A percentile compares a stretch with the other conserved stretches of the same genome.
Evolutionary conservation across 768 basidiomycete genomes (phyloP).

Genomic region (Boletus vinaceobasis): DNA sequence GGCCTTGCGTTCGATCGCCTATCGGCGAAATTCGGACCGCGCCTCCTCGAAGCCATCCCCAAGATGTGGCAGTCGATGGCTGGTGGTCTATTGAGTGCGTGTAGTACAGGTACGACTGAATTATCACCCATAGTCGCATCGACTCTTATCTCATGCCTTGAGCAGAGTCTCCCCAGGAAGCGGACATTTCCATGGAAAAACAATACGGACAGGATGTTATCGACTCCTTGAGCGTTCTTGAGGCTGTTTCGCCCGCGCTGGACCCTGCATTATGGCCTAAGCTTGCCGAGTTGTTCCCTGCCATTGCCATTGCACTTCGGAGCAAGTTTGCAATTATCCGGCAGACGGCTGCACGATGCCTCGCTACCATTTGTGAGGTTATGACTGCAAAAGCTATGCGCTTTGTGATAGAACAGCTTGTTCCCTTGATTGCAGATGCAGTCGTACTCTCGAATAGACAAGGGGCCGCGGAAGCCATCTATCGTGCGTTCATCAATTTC

Average conservation of each 20-base stretch:
- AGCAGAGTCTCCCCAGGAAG: conserved; percentile 52
- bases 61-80: conserved; percentile 95
- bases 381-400: conserved; percentile 86
- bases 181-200: conserved; percentile 65
- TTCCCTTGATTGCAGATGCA: conserved; percentile 82
- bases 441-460: conserved; percentile 72
- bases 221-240: conserved; percentile 87
- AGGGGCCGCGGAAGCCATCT: conserved; percentile 86
- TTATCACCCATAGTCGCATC: background rate
- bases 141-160: background rate
- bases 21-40: conserved; percentile 69
- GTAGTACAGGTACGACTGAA: conserved; percentile 53
- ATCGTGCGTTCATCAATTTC: conserved; percentile 58
- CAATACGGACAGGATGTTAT: conserved; percentile 86
- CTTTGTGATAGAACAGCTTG: conserved; percentile 78
- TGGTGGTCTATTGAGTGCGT: conserved; percentile 68
- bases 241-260: conserved; percentile 74
- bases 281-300: conserved; percentile 70
- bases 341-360: conserved; percentile 80
- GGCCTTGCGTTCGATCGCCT: conserved; percentile 77
- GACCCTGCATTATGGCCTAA: conserved; percentile 66
- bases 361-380: conserved; percentile 84
- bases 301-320: conserved; percentile 71
- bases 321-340: conserved; percentile 89
- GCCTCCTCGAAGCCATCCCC: conserved; percentile 76